Evolutionary conservation across 2,329 filamentous ascomycete species (phyloP).

Genomic region (Colletotrichum chlorophyti): DNA sequence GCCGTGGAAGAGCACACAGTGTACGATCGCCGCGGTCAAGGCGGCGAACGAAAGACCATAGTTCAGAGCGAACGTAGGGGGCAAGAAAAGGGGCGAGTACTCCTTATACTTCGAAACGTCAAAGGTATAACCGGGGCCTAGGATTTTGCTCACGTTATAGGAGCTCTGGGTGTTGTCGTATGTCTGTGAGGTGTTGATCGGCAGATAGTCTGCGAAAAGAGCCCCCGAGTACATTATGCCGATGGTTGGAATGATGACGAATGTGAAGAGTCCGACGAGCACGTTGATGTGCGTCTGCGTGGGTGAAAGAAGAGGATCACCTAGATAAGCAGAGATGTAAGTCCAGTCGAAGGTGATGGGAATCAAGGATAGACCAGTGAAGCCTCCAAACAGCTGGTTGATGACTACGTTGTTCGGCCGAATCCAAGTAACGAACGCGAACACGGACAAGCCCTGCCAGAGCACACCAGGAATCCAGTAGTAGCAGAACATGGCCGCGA

Average conservation of each 20-base stretch:
- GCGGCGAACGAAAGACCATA: slow-evolving; percentile 52
- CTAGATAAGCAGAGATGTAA: slow-evolving; percentile 48
- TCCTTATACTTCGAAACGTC: slow-evolving; percentile 66
- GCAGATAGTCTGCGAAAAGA: slow-evolving; percentile 59
- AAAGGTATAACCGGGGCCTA: slow-evolving; percentile 60
- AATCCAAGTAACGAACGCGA: slow-evolving; percentile 66
- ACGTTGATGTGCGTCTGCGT: slow-evolving; percentile 23
- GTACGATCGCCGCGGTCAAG: slow-evolving; percentile 58
- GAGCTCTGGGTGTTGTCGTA: slow-evolving; percentile 62
- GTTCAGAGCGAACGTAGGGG: slow-evolving; percentile 57
- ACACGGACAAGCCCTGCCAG: slow-evolving; percentile 55
- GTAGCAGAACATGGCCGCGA: slow-evolving; percentile 51
- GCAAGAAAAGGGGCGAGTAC: slow-evolving; percentile 39
- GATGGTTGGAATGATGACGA: slow-evolving; percentile 40
- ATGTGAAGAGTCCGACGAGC: slow-evolving; percentile 10
- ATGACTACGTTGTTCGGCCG: slow-evolving; percentile 63
- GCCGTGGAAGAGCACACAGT: slow-evolving; percentile 60
- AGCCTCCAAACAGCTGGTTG: slow-evolving; percentile 67
- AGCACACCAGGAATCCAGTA: slow-evolving; percentile 62
- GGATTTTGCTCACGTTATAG: slow-evolving; percentile 60
- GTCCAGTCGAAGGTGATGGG: slow-evolving; percentile 65
- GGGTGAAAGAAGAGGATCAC: slow-evolving; percentile 36
- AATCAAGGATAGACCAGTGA: slow-evolving; percentile 64
- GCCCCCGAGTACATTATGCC: slow-evolving; percentile 53
- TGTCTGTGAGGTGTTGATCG: slow-evolving; percentile 58